These are phyloP conservation scores for Chrysoporthe austroafricana DNA, from an alignment of 2,329 filamentous ascomycete species.

Conservation along the genomic window DNA sequence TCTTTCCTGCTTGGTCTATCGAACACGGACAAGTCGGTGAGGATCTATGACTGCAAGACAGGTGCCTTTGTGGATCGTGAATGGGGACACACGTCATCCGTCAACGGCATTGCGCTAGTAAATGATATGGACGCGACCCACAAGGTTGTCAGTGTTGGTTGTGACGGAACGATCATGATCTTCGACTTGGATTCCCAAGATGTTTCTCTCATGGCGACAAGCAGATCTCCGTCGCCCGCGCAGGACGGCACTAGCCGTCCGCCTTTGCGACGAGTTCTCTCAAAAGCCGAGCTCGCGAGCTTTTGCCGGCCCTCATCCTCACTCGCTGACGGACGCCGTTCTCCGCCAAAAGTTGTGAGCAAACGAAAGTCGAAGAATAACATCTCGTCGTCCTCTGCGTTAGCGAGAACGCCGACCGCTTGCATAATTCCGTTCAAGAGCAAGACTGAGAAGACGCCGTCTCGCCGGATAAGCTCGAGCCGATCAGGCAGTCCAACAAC, in stretches of 20 bases:
- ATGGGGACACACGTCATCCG: conserved; percentile 93
- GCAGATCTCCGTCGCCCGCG: conserved; percentile 58
- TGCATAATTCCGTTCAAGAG: conserved; percentile 37
- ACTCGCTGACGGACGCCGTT: conserved; percentile 50
- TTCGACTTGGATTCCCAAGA: conserved; percentile 65
- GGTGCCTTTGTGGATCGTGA: conserved; percentile 83
- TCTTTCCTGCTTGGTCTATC: conserved; percentile 84
- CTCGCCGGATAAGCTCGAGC: conserved; percentile 51
- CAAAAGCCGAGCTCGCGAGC: conserved; percentile 82
- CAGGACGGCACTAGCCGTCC: conserved; percentile 64
- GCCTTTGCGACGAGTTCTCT: conserved; percentile 83
- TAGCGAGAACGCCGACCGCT: neutral
- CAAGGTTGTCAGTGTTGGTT: conserved; percentile 73
- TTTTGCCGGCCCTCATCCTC: conserved; percentile 61
- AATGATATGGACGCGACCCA: conserved; percentile 60
- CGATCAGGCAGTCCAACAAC: conserved; percentile 49
- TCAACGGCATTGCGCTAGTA: conserved; percentile 80
- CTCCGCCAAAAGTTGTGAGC: conserved; percentile 50
- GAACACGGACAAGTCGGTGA: conserved; percentile 92
- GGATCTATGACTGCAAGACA: conserved; percentile 80
- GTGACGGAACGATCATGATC: conserved; percentile 83
- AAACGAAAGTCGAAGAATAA: conserved; percentile 56
- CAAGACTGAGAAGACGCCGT: conserved; percentile 51
- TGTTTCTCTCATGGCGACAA: conserved; percentile 43
- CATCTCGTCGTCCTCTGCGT: conserved; percentile 40